Percentiles rank a stretch among this genome's conserved stretches.
Evolutionary conservation across 768 basidiomycete species (phyloP).

Genomic region (Lactarius hengduanensis): DNA sequence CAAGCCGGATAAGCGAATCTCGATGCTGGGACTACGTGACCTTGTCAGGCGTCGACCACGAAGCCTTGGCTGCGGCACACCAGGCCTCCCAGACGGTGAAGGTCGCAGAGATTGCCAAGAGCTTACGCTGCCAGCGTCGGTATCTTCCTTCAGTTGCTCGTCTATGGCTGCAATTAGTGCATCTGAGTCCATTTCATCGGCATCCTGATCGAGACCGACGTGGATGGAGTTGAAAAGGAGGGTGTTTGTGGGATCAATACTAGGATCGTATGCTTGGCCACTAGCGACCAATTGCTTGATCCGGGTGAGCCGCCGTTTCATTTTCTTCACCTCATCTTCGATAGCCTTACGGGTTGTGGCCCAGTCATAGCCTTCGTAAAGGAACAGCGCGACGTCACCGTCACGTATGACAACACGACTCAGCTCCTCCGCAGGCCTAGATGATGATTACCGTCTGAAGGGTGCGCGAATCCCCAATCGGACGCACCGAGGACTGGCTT

Average conservation of each 20-base stretch:
- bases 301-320: conserved; percentile 81
- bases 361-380: conserved; percentile 98
- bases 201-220: conserved; percentile 81
- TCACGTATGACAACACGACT: conserved; percentile 57
- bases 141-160: conserved; percentile 76
- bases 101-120: conserved; percentile 89
- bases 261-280: conserved; percentile 83
- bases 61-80: conserved; percentile 9
- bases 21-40: conserved; percentile 78
- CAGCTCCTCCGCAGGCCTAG: conserved; percentile 22
- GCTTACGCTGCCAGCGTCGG: conserved; percentile 72
- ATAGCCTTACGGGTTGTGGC: conserved; percentile 77
- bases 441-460: neutral
- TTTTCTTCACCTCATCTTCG: conserved; percentile 83
- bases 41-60: conserved; percentile 60
- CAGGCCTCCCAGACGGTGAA: conserved; percentile 35
- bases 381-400: conserved; percentile 62
- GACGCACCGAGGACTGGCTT: conserved; percentile 49
- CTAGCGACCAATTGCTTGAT: conserved; percentile 89
- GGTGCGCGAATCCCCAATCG: neutral
- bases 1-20: conserved; percentile 69
- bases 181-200: conserved; percentile 69
- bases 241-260: conserved; percentile 65
- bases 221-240: conserved; percentile 93
- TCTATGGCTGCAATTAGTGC: conserved; percentile 90